Conservation (phyloP, 2,329 filamentous ascomycete species). For the Ophiocordyceps sinensis region DNA sequence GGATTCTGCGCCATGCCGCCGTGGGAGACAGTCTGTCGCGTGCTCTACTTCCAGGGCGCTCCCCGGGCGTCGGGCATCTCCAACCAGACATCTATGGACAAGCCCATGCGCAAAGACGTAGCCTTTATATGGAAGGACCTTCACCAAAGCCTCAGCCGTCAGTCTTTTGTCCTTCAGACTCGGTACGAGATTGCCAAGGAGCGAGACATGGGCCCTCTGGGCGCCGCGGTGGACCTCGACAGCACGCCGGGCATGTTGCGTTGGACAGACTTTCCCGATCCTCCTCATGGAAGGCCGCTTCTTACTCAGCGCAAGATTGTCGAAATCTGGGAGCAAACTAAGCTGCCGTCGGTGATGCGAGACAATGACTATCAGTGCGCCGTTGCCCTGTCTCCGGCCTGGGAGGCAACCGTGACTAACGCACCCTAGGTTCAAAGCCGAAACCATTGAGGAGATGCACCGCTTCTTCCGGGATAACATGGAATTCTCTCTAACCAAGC, state of each 20-base stretch:
- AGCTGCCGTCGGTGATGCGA: slow-evolving; percentile 30
- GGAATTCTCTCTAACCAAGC: slow-evolving; percentile 37
- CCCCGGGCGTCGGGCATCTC: slow-evolving; percentile 29
- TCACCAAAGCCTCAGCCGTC: slow-evolving; percentile 36
- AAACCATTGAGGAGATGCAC: slow-evolving; percentile 38
- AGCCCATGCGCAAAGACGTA: slow-evolving; percentile 21
- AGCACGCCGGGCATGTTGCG: slow-evolving; percentile 31
- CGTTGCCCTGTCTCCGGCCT: not conserved
- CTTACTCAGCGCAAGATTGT: slow-evolving; percentile 40
- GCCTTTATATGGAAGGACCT: slow-evolving; percentile 36
- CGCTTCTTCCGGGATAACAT: slow-evolving; percentile 38
- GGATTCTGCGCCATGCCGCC: slow-evolving; percentile 43
- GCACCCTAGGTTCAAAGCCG: slow-evolving; percentile 30
- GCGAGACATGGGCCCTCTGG: slow-evolving; percentile 26
- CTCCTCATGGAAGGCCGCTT: slow-evolving; percentile 28
- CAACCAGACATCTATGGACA: slow-evolving; percentile 23
- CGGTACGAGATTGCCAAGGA: slow-evolving; percentile 37
- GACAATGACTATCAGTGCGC: slow-evolving; percentile 39
- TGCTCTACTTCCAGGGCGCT: slow-evolving; percentile 39
- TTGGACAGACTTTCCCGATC: slow-evolving; percentile 48
- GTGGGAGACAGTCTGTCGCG: slow-evolving; percentile 31
- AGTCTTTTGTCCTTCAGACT: slow-evolving; percentile 42
- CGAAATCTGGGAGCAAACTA: slow-evolving; percentile 38
- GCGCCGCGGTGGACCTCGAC: slow-evolving; percentile 23
- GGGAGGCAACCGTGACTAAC: not conserved